Base-by-base conservation (phyloP, 2,329 filamentous ascomycete species). In the Colletotrichum destructivum region DNA sequence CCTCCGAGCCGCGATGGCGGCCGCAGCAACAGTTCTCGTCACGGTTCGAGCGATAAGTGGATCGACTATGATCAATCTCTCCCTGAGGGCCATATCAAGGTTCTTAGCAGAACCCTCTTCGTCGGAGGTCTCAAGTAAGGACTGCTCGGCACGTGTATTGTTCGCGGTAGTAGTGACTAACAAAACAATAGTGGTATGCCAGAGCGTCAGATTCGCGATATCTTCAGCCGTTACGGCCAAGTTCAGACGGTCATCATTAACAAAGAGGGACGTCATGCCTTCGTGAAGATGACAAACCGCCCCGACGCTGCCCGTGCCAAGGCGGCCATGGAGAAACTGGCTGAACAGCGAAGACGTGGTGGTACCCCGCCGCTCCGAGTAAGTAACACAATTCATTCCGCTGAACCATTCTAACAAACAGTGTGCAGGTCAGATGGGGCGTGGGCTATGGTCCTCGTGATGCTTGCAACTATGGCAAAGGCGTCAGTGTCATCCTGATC, bases 171-270 rank as follows among this genome's bases (percentile, higher is more conserved):
- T 51, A 18, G 55, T 54, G 31, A 67, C 59, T 82, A 75, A 83
- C 76, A 75, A 72, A n/a, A n/a, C 15, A 6, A 79, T 71, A 62
- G 38, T 74, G 93, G 91, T 47, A 92, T 90, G 70, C 91, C 93
- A 8, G 96, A 99, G 82, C 86, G 88, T 69, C 95, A 98, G 80
- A 88, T 99, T 64, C 91, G 95, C 64, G 85, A 85, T 62, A 91
- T 97, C 55, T 99, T 99, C 81, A 87, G 86, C 78, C 91, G 91
- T 56, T 98, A 92, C 79, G 96, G 96, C 71, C 87, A 91, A 64
- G 96, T 99, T 4, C 96, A 99, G 82, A 98, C 96, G 1, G 98
- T 96, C 83, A 99, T 99, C 75, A 95, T 98, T 75, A 98, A 99
- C 84, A 93, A 94, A 78, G 96, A 99, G 79, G 99, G 98, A 84